Base-by-base conservation (phyloP, 169 alveolate genomes). In the Plasmodium inui region DNA sequence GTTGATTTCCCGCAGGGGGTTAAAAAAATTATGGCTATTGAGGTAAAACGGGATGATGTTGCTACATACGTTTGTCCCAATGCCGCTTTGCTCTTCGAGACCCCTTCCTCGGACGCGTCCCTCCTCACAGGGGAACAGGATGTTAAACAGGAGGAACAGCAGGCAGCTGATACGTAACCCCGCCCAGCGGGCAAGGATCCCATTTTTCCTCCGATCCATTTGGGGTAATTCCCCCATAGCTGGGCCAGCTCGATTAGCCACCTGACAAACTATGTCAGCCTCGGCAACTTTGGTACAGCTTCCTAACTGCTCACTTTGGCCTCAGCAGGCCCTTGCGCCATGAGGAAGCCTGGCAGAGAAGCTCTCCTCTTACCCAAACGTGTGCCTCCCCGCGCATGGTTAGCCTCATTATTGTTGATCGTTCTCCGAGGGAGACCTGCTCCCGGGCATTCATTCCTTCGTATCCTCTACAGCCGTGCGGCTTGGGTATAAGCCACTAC, bases 41-140 rank as follows among this genome's bases (percentile, higher is more conserved):
- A 86, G 70, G 81, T 74, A 86, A 74, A 86, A 50, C 6, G 93
- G 93, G 22, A 86, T 17, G 26, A 86, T n/a, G 7, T 74, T 55
- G 22, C 41, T 55, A 55, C 80, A 86, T 28, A 2, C 91, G 26
- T 83, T 82, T 53, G 26, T 32, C 72, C 30, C 53, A n/a, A 34
- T 44, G 41, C 28, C 32, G 12, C 41, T 57, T 34, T 44, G 6
- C 53, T 84, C 78, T 26, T 22, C 67, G 46, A 41, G 55, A 72
- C 30, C 1, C 37, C 76, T 67, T n/a, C 41, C 9, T 8, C 74
- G 8, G 50, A 26, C 32, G 57, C n/a, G 12, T 3, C 61, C 22
- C 12, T 72, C 34, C 67, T 50, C 57, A 6, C n/a, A 17, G 30
- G 55, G 9, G 39, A 1, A 41, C 34, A 50, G 17, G 55, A 55